These are phyloP conservation scores for Amanita muscaria DNA, from an alignment of 768 basidiomycete genomes.

Conservation along the genomic window DNA sequence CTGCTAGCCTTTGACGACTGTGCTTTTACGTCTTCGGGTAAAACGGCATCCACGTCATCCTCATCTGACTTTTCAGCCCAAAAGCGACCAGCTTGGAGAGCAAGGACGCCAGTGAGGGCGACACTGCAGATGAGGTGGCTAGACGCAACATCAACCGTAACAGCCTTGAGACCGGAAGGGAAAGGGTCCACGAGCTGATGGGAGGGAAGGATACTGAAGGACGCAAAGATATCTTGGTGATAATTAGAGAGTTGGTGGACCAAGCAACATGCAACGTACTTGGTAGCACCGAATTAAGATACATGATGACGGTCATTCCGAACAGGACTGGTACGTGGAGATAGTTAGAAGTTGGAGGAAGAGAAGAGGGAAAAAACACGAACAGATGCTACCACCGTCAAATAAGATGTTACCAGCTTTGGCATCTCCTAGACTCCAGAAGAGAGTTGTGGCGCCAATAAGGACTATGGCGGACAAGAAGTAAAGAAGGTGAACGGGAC, in stretches of 20 bases:
- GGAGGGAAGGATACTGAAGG: conserved; percentile 52
- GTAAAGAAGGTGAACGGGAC: conserved; percentile 48
- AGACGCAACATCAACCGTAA: conserved; percentile 74
- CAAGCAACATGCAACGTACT: conserved; percentile 37
- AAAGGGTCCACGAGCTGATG: conserved; percentile 47
- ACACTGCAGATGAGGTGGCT: conserved; percentile 82
- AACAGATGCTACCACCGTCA: conserved; percentile 83
- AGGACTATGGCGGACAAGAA: conserved; percentile 45
- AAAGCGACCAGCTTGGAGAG: conserved; percentile 74
- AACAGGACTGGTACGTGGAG: conserved; percentile 60
- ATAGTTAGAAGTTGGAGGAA: not conserved
- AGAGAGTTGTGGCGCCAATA: conserved; percentile 56
- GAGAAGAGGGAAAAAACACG: conserved; percentile 20
- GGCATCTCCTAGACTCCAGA: conserved; percentile 73
- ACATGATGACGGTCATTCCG: conserved; percentile 59
- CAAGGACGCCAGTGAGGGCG: conserved; percentile 78
- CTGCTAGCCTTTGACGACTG: no score
- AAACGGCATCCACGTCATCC: conserved; percentile 41
- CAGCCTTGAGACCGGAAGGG: conserved; percentile 50
- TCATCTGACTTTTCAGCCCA: conserved; percentile 74
- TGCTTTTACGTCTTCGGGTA: conserved; percentile 18
- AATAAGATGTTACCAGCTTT: conserved; percentile 85
- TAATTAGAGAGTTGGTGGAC: conserved; percentile 6
- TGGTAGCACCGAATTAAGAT: conserved; percentile 69
- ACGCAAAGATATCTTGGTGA: conserved; percentile 42